Percentiles rank a stretch among this genome's conserved stretches.
These are phyloP conservation scores for Populus tremula DNA, from an alignment of 345 rosid genomes.

Conservation along the genomic window DNA sequence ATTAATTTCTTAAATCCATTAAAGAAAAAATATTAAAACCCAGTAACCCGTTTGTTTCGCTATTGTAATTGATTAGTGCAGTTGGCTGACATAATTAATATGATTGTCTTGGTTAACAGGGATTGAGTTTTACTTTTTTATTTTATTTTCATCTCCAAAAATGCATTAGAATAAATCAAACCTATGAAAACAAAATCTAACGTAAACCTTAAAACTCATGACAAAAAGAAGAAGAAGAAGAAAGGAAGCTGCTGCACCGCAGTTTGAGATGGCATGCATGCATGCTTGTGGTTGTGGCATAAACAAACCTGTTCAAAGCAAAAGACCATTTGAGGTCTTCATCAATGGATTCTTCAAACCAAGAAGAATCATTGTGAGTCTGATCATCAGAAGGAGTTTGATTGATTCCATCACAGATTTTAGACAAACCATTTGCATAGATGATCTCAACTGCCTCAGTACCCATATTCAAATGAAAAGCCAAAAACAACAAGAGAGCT, in stretches of 20 bases:
- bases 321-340: conserved; percentile 95
- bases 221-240: not conserved
- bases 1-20: not conserved
- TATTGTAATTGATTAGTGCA: too few relatives aligned
- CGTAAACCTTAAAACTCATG: not conserved
- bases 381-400: conserved; percentile 18
- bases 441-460: conserved; percentile 60
- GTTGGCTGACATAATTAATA: too few relatives aligned
- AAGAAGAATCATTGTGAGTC: conserved; percentile 39
- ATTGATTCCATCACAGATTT: conserved; percentile 39
- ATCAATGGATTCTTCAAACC: conserved; percentile 86
- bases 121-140: too few relatives aligned
- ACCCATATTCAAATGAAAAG: conserved; percentile 41
- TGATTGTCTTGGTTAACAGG: too few relatives aligned
- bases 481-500: not conserved
- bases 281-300: not conserved
- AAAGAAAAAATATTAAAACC: not conserved
- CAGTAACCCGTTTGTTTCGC: too few relatives aligned
- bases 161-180: too few relatives aligned
- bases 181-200: not conserved
- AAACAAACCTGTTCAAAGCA: conserved; percentile 67
- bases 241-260: not conserved
- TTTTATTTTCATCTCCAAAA: not conserved
- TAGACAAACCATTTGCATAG: conserved; percentile 47
- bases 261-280: not conserved